Base-by-base conservation (phyloP, 2,329 filamentous ascomycete species). In the Colletotrichum lini region DNA sequence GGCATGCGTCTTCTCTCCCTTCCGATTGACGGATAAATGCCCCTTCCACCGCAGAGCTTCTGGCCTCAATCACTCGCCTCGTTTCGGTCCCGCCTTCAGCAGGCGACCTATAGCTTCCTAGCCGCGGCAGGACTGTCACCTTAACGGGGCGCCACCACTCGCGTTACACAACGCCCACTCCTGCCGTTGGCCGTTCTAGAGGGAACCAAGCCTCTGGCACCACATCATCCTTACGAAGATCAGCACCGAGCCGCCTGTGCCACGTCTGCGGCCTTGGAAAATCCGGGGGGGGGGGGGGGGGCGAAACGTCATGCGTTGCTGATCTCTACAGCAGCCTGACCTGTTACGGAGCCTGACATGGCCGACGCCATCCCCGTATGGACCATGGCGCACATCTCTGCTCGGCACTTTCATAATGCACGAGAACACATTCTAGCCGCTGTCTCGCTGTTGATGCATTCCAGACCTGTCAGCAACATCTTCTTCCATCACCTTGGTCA, bases 11-110 rank as follows among this genome's bases (percentile, higher is more conserved):
- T 21, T 40, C 38, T 30, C 52, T 26, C 15, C 21, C 16, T 18
- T 44, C 21, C 66, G 56, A 72, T 70, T 72, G 70, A 72, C 23
- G 66, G 60, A 70, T 44, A 52, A 58, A 65, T n/a, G 18, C 15
- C 13, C n/a, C 18, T 7, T 38, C 15, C 40, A 45, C 16, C 23
- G 4, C 8, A 12, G 2, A 52, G 35, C 9, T 12, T 49, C 35
- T 40, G 52, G 38, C 45, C 23, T 65, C 57, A 50, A 26, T 60
- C 26, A 2, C 30, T 42, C 30, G n/a, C 23, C 50, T 47, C 21
- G 12, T 23, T n/a, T 65, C n/a, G 38, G 26, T 35, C 50, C n/a
- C 38, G 49, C 44, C 40, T 23, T 56, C 44, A 53, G 38, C 49
- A 40, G 26, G 47, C 38, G 56, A 47, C n/a, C 30, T 26, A 63